Conservation (phyloP, 345 rosid genomes). For the Gossypium ekmanianum region DNA sequence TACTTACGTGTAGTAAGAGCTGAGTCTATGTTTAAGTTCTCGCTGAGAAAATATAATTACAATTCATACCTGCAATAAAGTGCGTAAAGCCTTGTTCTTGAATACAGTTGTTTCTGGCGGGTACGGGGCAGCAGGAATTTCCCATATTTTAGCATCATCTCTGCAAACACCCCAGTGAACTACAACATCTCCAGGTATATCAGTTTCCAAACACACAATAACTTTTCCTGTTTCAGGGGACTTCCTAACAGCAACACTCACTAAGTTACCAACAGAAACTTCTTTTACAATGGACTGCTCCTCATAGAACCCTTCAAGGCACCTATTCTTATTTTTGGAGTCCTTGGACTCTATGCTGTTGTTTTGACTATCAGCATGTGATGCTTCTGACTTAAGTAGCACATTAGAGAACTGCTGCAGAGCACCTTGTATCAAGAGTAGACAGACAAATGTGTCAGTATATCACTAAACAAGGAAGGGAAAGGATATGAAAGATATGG, state of each 20-base stretch:
- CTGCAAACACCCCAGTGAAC: constrained; percentile 99
- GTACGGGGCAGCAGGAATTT: constrained; percentile 70
- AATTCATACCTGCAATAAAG: constrained; percentile 60
- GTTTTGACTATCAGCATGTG: constrained; percentile 31
- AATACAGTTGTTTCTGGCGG: constrained; percentile 71
- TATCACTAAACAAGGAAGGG: constrained; percentile 9
- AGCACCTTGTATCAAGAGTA: constrained; percentile 46
- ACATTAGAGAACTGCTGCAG: constrained; percentile 52
- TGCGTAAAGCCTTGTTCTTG: constrained; percentile 81
- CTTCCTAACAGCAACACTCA: constrained; percentile 59
- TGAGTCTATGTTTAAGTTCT: constrained; percentile 5
- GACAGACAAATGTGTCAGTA: constrained; percentile 23
- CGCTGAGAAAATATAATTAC: constrained; percentile 11
- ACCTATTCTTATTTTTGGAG: constrained; percentile 37
- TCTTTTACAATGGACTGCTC: constrained; percentile 62
- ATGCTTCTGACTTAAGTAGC: constrained; percentile 41
- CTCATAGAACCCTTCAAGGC: constrained; percentile 60
- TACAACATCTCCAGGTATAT: constrained; percentile 74
- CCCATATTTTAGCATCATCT: constrained; percentile 69
- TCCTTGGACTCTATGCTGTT: constrained; percentile 29
- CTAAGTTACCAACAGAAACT: constrained; percentile 42
- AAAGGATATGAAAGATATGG: not conserved
- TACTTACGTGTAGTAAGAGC: not conserved
- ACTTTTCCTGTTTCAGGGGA: constrained; percentile 60
- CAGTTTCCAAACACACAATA: constrained; percentile 66